These are phyloP conservation scores for Crepidotus variabilis DNA, from an alignment of 768 basidiomycete genomes.

Conservation along the genomic window DNA sequence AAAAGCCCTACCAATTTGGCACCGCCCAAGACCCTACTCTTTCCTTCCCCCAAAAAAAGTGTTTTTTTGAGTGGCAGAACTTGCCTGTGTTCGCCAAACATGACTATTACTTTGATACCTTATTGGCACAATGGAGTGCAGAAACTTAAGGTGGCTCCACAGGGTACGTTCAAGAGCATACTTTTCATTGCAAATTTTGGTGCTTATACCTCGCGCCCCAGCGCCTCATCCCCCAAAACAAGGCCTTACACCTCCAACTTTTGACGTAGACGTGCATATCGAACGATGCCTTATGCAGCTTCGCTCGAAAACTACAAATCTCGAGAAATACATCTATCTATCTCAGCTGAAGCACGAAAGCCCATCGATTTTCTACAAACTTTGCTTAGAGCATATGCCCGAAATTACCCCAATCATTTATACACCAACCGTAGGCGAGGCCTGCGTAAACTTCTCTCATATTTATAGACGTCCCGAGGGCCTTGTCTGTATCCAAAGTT, in stretches of 20 bases:
- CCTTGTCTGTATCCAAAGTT: slow-evolving; percentile 38
- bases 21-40: background rate
- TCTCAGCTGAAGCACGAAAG: slow-evolving; percentile 71
- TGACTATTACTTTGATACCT: slow-evolving; percentile 67
- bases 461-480: slow-evolving; percentile 77
- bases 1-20: background rate
- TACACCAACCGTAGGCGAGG: slow-evolving; percentile 91
- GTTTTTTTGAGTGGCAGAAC: background rate
- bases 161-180: slow-evolving; percentile 39
- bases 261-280: slow-evolving; percentile 49
- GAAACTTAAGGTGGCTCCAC: slow-evolving; percentile 58
- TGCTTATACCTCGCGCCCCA: slow-evolving; percentile 17
- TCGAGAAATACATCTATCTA: slow-evolving; percentile 88
- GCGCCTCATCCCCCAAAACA: slow-evolving; percentile 39
- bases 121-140: slow-evolving; percentile 70
- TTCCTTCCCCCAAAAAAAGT: background rate
- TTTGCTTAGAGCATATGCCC: slow-evolving; percentile 68
- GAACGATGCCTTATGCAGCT: slow-evolving; percentile 65
- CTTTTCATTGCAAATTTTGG: background rate
- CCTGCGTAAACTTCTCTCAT: slow-evolving; percentile 79
- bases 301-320: slow-evolving; percentile 65
- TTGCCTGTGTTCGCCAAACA: slow-evolving; percentile 12
- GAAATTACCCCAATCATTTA: slow-evolving; percentile 81
- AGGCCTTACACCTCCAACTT: slow-evolving; percentile 59
- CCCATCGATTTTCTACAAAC: slow-evolving; percentile 70